phyloP scores from a whole-genome alignment of 176 grass and related monocot species.

The Urochloa ruziziensis region DNA sequence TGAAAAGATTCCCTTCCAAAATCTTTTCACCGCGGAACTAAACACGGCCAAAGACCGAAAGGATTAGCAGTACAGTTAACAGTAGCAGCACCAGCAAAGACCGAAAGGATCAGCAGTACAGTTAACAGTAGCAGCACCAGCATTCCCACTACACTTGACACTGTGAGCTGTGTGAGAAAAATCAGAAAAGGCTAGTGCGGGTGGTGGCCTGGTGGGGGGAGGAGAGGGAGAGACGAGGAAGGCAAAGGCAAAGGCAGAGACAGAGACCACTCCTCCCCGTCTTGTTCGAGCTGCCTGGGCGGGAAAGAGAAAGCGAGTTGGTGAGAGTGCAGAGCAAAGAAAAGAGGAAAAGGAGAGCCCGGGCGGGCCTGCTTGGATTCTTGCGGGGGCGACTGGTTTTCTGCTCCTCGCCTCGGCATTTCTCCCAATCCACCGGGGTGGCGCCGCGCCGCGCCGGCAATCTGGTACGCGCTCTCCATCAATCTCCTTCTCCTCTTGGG shows the following conservation, averaged over 20 bases:
- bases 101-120: background rate
- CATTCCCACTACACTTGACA: background rate
- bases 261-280: background rate
- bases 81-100: too few species aligned
- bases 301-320: slow-evolving; percentile 38
- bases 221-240: background rate
- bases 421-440: background rate
- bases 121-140: background rate
- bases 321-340: background rate
- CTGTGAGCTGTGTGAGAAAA: background rate
- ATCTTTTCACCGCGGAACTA: too few species aligned
- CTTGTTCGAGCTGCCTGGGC: slow-evolving; percentile 51
- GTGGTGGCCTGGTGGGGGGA: too few species aligned
- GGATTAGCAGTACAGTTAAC: background rate
- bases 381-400: slow-evolving; percentile 16
- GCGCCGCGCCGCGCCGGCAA: background rate
- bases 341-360: background rate
- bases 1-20: too few species aligned
- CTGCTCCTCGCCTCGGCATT: slow-evolving; percentile 5
- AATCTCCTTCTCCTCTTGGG: too few species aligned
- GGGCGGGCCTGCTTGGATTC: slow-evolving; percentile 10
- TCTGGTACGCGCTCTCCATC: slow-evolving; percentile 23
- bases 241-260: background rate
- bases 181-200: background rate
- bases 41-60: background rate